A percentile compares a stretch with the other conserved stretches of the same genome.
Conservation (phyloP, 2,329 filamentous ascomycete genomes). For the Arthroderma uncinatum region DNA sequence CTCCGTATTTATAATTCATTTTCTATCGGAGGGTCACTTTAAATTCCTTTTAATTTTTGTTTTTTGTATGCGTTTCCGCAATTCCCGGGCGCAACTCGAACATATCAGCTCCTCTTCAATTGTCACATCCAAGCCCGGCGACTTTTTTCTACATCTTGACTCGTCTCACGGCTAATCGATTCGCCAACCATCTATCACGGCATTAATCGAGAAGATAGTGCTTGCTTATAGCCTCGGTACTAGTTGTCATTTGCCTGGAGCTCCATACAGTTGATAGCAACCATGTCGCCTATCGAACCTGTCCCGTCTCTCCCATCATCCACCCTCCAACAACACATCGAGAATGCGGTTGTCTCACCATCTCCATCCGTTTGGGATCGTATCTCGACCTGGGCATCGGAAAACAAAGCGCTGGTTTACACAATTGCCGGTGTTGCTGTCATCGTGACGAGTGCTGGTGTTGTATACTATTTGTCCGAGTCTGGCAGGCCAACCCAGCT, state of each 20-base stretch:
- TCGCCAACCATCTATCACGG: too few species aligned
- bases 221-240: not conserved
- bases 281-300: not conserved
- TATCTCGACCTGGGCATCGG: conserved; percentile 79
- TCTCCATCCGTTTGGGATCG: conserved; percentile 59
- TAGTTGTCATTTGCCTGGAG: not conserved
- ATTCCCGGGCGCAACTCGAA: not conserved
- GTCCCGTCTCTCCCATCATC: not conserved
- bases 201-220: not conserved
- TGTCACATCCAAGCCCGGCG: not conserved
- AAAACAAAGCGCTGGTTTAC: conserved; percentile 92
- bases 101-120: not conserved
- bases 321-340: conserved; percentile 4
- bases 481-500: conserved; percentile 34
- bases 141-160: not conserved
- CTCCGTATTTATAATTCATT: not conserved
- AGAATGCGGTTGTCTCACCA: conserved; percentile 8
- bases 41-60: not conserved
- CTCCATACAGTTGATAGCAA: not conserved
- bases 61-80: not conserved
- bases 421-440: conserved; percentile 91
- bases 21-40: not conserved
- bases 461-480: conserved; percentile 72
- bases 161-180: not conserved
- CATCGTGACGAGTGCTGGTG: conserved; percentile 80